Conservation (phyloP, 164 flowering plant species). For the Cinnamomum micranthum region DNA sequence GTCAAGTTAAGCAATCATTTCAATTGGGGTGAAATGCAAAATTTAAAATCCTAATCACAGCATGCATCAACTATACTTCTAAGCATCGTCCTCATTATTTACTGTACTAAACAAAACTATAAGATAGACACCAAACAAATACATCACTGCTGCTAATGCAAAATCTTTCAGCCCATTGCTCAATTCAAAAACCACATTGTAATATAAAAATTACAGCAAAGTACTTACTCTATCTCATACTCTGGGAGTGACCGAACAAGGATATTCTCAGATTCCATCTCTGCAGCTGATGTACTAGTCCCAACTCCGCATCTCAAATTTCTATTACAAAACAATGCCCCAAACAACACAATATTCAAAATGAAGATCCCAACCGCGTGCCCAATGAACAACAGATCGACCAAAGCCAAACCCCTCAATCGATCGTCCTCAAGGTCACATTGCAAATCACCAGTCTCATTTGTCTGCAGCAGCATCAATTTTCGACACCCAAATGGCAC, state of each 20-base stretch:
- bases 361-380: conserved; percentile 48
- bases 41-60: not conserved
- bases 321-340: conserved; percentile 34
- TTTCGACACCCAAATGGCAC: conserved; percentile 52
- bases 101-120: not conserved
- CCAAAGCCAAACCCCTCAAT: conserved; percentile 60
- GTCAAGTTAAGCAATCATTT: not conserved
- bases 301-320: conserved; percentile 39
- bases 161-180: not conserved
- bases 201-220: conserved; percentile 12
- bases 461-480: conserved; percentile 12
- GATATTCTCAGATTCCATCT: conserved; percentile 42
- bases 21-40: not conserved
- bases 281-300: conserved; percentile 39
- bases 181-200: conserved; percentile 1
- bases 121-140: not conserved
- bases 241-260: conserved; percentile 39
- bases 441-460: conserved; percentile 27
- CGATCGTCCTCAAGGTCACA: conserved; percentile 75
- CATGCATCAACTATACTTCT: too few relatives aligned
- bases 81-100: not conserved
- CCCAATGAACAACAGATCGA: conserved; percentile 57
- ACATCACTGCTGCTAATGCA: conserved; percentile 4
- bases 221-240: conserved; percentile 49
- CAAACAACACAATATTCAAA: conserved; percentile 36